Evolutionary conservation across 768 basidiomycete genomes (phyloP), one percentile per base, ranked within the genome.

Genomic region (Lactarius pseudohatsudake): DNA sequence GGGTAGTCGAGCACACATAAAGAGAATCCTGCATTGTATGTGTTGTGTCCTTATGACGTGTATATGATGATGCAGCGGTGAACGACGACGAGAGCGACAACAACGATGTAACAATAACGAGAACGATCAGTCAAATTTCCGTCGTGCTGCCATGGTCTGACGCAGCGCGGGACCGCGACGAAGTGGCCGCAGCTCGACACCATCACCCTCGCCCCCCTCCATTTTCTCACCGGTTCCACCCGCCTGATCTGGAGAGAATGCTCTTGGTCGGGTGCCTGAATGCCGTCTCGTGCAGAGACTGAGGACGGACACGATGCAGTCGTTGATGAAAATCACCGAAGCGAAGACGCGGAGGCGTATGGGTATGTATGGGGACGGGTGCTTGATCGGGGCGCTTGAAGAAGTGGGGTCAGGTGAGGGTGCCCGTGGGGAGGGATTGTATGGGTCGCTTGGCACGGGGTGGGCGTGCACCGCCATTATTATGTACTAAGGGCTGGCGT

Each of bases 401-500:
- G 74, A 64, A 6, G 69, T 62, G 10, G 60, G 32, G 28, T 59
- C 55, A 38, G 65, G 47, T 64, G 66, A 64, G 34, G 76, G 43
- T 18, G 61, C 64, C 61, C 38, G 70, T 32, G 77, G 76, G 16
- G 76, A 75, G 2, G 91, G 86, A 73, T 85, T 87, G 73, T 88
- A 91, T 7, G 93, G 92, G 74, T 94, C 89, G 30, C 80, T 69
- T 0, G 94, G 94, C 26, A 86, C 78, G 0, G 94, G 93, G 1
- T 80, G 81, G 0, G 92, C 88, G 67, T 89, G 84, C 80, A 89
- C 89, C 15, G 92, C 90, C 81, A 94, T 87, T 70, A 94, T 91
- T 54, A 92, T 87, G 76, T 85, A 93, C 92, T 94, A 71, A 34
- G 56, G 3, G 34, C 50, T 26, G 32, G 22, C n/a, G 60, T 57